Evolutionary conservation across 2,329 filamentous ascomycete species (phyloP), one percentile per base, ranked within the genome.

Genomic region (Talaromyces marneffei): DNA sequence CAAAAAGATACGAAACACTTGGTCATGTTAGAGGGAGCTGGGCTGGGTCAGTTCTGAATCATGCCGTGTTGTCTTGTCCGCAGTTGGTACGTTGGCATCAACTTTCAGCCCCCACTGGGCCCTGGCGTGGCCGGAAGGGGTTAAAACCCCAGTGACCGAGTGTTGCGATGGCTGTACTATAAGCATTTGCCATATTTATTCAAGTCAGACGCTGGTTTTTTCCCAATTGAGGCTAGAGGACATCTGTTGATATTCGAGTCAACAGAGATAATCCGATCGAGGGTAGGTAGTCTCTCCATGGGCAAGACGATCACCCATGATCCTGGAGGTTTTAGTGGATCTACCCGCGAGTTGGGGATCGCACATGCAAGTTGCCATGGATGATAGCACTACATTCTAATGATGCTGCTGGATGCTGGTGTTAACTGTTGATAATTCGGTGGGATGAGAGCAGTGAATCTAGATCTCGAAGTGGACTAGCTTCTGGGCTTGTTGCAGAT

Each of bases 51-150:
- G 18, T 27, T 37, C 33, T 52, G 25, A 55, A 55, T 40, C 33
- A 39, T 40, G 52, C 23, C 33, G 33, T 55, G 52, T 40, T 40
- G 20, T 23, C 18, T 25, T 37, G 6, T 18, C 35, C 35, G 29
- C 35, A 27, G 29, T 40, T 55, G 27, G n/a, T 50, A 50, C 16
- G 42, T 44, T 52, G 31, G 42, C 42, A 50, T 39, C n/a, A 20
- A 18, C 27, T 52, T 59, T 59, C 46, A 59, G 57, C 57, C 57
- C 57, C 57, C 57, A 59, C 57, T 59, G 46, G 57, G 56, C 46
- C 57, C 57, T 59, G 56, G 42, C 42, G 35, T 39, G 33, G 16
- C 44, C 18, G n/a, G 25, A 52, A n/a, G n/a, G 29, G 46, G 46
- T 27, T 53, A 59, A 59, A 20, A 46, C 8, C 46, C 46, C 27